phyloP scores from a whole-genome alignment of 1,139 yeast species.

The Saccharomyces hybrid region DNA sequence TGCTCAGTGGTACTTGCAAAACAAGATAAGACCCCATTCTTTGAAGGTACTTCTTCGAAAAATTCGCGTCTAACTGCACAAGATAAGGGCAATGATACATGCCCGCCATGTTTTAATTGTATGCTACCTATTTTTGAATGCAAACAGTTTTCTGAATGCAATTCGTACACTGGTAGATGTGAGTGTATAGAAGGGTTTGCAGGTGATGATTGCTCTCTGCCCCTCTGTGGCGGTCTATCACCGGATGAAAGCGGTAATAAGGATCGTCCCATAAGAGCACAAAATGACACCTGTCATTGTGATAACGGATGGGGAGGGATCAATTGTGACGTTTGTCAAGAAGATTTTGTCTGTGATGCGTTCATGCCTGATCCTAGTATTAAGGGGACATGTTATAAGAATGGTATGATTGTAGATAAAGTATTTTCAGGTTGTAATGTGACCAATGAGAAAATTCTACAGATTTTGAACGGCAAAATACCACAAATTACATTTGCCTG shows the following conservation, averaged over 20 bases:
- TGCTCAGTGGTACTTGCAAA: background rate
- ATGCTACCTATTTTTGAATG: slow-evolving; percentile 86
- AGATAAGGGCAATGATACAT: slow-evolving; percentile 36
- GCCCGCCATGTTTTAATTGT: slow-evolving; percentile 92
- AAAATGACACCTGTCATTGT: slow-evolving; percentile 57
- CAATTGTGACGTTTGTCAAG: slow-evolving; percentile 78
- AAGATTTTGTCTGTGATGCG: slow-evolving; percentile 69
- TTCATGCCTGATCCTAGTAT: slow-evolving; percentile 78
- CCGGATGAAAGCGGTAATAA: slow-evolving; percentile 46
- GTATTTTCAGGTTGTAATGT: slow-evolving; percentile 93
- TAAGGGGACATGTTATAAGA: slow-evolving; percentile 79
- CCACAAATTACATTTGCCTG: slow-evolving; percentile 95
- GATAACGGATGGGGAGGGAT: slow-evolving; percentile 87
- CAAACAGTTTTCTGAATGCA: slow-evolving; percentile 81
- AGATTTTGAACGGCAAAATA: slow-evolving; percentile 65
- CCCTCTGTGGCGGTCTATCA: slow-evolving; percentile 73
- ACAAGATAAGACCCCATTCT: background rate
- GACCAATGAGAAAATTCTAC: slow-evolving; percentile 76
- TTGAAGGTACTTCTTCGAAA: background rate
- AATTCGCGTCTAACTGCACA: background rate
- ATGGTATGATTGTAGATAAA: slow-evolving; percentile 77
- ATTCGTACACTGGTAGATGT: slow-evolving; percentile 82
- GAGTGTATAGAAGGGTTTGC: slow-evolving; percentile 92
- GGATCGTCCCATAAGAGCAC: slow-evolving; percentile 53
- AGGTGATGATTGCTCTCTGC: slow-evolving; percentile 83